These are phyloP conservation scores for Smithsoniella earleae DNA, from an alignment of 163 green algal species.

Conservation along the genomic window DNA sequence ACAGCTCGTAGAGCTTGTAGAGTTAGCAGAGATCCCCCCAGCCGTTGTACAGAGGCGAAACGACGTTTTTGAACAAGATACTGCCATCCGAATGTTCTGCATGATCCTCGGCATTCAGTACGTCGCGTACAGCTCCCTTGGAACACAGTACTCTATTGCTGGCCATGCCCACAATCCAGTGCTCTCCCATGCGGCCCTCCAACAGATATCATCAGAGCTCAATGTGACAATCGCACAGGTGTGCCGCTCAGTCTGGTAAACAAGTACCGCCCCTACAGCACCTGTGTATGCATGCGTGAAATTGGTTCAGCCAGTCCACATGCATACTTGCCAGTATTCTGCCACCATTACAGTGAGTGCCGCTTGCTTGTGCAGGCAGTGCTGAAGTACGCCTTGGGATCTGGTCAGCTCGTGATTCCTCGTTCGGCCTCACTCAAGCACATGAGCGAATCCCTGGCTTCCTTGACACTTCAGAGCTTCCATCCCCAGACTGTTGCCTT, in stretches of 20 bases:
- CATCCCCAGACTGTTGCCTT: too few relatives aligned
- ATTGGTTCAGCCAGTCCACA: too few relatives aligned
- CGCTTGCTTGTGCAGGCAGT: background rate
- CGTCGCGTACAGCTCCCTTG: constrained; percentile 60
- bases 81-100: constrained; percentile 42
- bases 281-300: too few relatives aligned
- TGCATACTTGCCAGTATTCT: background rate
- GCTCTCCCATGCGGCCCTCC: constrained; percentile 39
- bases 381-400: constrained; percentile 12
- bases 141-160: constrained; percentile 53
- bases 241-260: background rate
- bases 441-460: constrained; percentile 18
- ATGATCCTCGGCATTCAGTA: constrained; percentile 43
- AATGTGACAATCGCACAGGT: constrained; percentile 5
- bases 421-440: background rate
- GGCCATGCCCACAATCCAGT: constrained; percentile 48
- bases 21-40: constrained; percentile 46
- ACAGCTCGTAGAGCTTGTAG: constrained; percentile 51
- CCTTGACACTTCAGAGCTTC: too few relatives aligned
- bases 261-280: too few relatives aligned
- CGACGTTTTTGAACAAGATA: constrained; percentile 42
- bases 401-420: constrained; percentile 1
- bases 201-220: background rate
- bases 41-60: constrained; percentile 39
- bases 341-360: background rate